These are phyloP conservation scores for Curvularia lunata DNA, from an alignment of 2,329 filamentous ascomycete genomes.

Conservation along the genomic window DNA sequence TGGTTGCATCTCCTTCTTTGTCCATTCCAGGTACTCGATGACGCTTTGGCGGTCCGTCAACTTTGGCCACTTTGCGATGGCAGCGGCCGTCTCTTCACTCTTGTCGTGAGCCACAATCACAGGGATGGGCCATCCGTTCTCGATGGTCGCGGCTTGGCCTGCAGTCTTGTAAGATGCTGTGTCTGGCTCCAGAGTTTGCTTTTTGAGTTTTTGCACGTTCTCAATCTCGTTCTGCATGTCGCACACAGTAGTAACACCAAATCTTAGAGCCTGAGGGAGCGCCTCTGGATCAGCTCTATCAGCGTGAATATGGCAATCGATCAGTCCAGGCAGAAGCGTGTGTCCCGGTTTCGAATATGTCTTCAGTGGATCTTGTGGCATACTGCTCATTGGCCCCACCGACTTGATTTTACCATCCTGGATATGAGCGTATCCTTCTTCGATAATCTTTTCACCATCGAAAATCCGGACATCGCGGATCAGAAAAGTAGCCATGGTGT, in stretches of 20 bases:
- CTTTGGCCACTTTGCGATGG: constrained; percentile 57
- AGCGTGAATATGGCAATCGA: constrained; percentile 59
- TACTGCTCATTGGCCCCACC: constrained; percentile 30
- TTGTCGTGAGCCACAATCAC: constrained; percentile 52
- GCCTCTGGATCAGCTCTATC: constrained; percentile 50
- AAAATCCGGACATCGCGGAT: constrained; percentile 56
- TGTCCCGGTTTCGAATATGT: constrained; percentile 54
- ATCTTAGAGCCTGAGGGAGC: constrained; percentile 54
- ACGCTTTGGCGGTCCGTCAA: constrained; percentile 53
- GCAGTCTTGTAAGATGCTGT: constrained; percentile 59
- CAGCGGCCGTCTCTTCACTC: constrained; percentile 44
- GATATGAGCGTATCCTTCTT: constrained; percentile 52
- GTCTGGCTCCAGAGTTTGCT: constrained; percentile 37
- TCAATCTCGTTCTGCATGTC: constrained; percentile 55
- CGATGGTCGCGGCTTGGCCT: constrained; percentile 58
- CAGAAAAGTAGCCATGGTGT: constrained; percentile 47
- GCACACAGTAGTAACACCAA: constrained; percentile 60
- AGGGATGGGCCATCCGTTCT: constrained; percentile 59
- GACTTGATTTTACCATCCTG: constrained; percentile 51
- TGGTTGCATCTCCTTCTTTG: constrained; percentile 49
- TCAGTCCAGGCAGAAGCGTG: constrained; percentile 58
- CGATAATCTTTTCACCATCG: constrained; percentile 53
- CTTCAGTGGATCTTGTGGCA: constrained; percentile 21
- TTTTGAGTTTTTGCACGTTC: constrained; percentile 38
- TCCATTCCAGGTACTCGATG: constrained; percentile 51